Evolutionary conservation across 1,139 yeast species (phyloP), one percentile per base, ranked within the genome.

Genomic region (Pichia sp.): DNA sequence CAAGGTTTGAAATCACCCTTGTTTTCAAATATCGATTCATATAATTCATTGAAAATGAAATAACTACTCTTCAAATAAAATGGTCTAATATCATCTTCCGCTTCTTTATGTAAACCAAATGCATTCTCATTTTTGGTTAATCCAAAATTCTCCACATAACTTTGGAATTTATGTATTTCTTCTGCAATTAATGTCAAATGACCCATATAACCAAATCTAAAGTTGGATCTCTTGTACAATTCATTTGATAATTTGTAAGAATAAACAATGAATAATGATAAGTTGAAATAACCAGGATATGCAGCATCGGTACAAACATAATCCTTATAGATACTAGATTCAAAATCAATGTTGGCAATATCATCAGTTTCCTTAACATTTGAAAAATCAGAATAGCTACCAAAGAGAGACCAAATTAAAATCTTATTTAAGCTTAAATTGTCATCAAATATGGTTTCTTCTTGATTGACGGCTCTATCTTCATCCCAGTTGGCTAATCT

Each of bases 121-220:
- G 67, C 61, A 46, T 61, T 63, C 35, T 61, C 66, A 20, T 60
- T 62, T 42, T 63, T 53, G 0, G 66, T 58, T 31, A 60, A 46
- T 6, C 66, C 67, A 50, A 63, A 62, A 43, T 61, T 63, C 40
- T 62, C 66, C 37, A 64, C 64, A 47, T 63, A 60, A 44, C 61
- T 63, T 48, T 63, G 88, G 66, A 93, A 93, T 67, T 94, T 94
- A 53, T 91, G 97, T 38, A 93, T 93, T 62, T 93, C 99, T 63
- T 94, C 99, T 10, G 97, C 95, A 52, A 94, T 90, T 55, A 93
- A 74, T 1, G 96, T 93, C 61, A 94, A 73, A 68, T 93, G 99
- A 15, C 99, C 99, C 96, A 94, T 94, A 66, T 85, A 94, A 1
- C 99, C 99, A 50, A 90, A 72, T 53, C 96, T 79, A 57, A 88